Conservation (phyloP, 2,329 filamentous ascomycete species). For the Pseudocercospora vitis region DNA sequence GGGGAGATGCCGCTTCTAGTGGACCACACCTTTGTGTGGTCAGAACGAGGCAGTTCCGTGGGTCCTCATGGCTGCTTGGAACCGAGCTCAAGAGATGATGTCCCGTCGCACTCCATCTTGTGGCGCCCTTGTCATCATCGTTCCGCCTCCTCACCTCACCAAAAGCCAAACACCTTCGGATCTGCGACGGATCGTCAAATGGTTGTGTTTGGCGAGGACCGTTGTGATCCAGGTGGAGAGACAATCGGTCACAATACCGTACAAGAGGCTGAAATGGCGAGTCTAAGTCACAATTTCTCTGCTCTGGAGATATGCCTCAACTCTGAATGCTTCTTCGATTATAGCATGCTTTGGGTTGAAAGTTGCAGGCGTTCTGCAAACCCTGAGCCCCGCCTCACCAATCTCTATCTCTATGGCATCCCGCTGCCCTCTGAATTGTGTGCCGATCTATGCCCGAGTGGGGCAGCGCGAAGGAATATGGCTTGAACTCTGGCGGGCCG, state of each 20-base stretch:
- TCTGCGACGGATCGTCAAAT: not conserved
- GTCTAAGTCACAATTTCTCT: too few relatives aligned
- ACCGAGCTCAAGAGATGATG: not conserved
- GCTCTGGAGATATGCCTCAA: too few relatives aligned
- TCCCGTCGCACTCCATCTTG: not conserved
- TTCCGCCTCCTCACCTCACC: conserved; percentile 4
- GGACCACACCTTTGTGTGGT: not conserved
- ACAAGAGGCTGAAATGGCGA: too few relatives aligned
- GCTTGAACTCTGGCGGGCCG: not conserved
- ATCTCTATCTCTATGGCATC: not conserved
- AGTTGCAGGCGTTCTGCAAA: too few relatives aligned
- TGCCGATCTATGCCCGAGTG: not conserved
- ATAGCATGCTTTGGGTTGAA: too few relatives aligned
- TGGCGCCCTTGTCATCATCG: not conserved
- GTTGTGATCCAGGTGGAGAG: not conserved
- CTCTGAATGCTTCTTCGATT: too few relatives aligned
- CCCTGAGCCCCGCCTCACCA: too few relatives aligned
- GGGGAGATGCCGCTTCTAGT: not conserved
- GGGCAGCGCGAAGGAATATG: not conserved
- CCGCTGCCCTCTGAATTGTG: not conserved
- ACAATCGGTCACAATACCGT: too few relatives aligned
- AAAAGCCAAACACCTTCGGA: not conserved
- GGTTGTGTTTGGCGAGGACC: not conserved
- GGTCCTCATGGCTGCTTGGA: not conserved
- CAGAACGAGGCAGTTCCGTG: not conserved